Evolutionary conservation across 2,329 filamentous ascomycete genomes (phyloP), one percentile per base, ranked within the genome.

Genomic region (Amesomyces nigricolor): DNA sequence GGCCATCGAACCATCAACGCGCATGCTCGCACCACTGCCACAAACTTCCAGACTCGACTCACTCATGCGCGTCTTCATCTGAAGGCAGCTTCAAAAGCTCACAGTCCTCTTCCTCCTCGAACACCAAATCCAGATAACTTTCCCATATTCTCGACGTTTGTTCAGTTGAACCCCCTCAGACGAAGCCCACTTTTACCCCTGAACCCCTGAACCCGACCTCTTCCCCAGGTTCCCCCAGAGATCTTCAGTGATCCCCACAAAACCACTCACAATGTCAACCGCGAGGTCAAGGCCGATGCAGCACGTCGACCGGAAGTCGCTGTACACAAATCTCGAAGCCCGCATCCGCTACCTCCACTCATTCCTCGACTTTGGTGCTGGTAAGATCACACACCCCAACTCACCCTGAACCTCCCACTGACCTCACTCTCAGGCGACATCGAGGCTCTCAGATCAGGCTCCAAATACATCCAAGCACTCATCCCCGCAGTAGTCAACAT

Each of bases 401-500:
- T 14, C 10, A 16, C 38, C 26, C 52, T 39, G 13, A 26, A 53
- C 53, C 32, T 19, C n/a, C 60, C 32, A 47, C 35, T 13, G 30
- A 54, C 14, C 11, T 46, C 8, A 9, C n/a, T 6, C 46, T 6
- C 46, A 88, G 87, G 79, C 59, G 87, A 91, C 65, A 83, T 89
- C 54, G 85, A 87, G 61, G 86, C 87, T 39, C 78, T 91, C 38
- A 76, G 81, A 13, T 75, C 77, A 2, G 87, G 87, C 59, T 76
- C 82, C 57, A 89, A 89, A 69, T 90, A 90, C 72, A 86, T 91
- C 73, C 87, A 87, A 65, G 82, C 85, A n/a, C 79, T 92, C 32
- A 90, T 92, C 60, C 89, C 89, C 1, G 85, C 88, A 45, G 80
- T 94, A 19, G 88, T 92, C 65, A 90, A 91, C 71, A 88, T 91